Evolutionary conservation across 352 stramenopile genomes (phyloP), one percentile per base, ranked within the genome.

Genomic region (Phytophthora hybrid): DNA sequence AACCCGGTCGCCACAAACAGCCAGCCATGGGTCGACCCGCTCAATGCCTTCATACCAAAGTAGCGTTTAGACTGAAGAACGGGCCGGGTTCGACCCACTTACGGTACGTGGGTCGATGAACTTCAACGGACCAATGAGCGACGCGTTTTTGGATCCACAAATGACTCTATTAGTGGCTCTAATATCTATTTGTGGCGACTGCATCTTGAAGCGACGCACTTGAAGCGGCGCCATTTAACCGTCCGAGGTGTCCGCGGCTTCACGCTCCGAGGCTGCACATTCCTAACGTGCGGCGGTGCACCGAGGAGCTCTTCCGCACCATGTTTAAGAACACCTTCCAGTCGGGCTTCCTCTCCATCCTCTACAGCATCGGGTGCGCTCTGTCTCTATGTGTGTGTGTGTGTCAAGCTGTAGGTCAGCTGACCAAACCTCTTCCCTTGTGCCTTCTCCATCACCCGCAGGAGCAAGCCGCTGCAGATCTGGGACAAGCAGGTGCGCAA

Each of bases 291-390:
- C 65, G 56, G 41, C 46, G 26, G 7, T 26, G 18, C 23, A 14
- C 10, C 26, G 44, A 57, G 46, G 47, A 51, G 34, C 61, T 61
- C 21, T 23, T 26, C 13, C n/a, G 32, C 6, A 29, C 8, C 19
- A 99, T 99, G 97, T 99, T 99, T 81, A 96, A 97, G 75, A 99
- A 99, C 84, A 99, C 97, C 18, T 99, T 98, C 84, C 97, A 99
- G 87, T 98, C 93, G 66, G 97, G 97, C 37, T 99, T 99, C 81
- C 85, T 99, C 31, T 99, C 95, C 39, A 99, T 99, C 78, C 86
- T 99, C 37, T 99, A 99, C 79, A 98, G 91, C 68, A 99, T 99
- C 73, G 97, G 97, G 89, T 93, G 68, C 29, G 66, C 68, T 44
- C 11, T 18, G 37, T 44, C 34, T 44, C 37, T 41, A 11, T 18